phyloP scores from a whole-genome alignment of 805 yeast genomes.

The Blastobotrys terrestris region DNA sequence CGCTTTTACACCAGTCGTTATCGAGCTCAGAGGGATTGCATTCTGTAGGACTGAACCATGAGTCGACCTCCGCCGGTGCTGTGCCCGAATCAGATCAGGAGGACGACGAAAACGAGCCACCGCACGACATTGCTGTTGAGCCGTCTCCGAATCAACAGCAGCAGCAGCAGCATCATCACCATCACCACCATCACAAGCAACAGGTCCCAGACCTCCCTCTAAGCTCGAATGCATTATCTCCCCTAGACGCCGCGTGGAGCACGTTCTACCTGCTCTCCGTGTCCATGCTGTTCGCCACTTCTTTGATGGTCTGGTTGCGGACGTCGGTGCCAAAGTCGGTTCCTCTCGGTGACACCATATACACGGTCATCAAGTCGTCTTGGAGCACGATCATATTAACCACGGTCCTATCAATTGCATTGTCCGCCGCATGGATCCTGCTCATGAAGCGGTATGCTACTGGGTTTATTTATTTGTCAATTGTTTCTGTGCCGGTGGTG shows the following conservation, averaged over 20 bases:
- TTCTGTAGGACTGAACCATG: not conserved
- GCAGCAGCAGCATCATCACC: not conserved
- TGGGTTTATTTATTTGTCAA: slow-evolving; percentile 22
- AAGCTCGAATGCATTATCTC: slow-evolving; percentile 7
- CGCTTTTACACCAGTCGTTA: not conserved
- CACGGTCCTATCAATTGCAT: slow-evolving; percentile 21
- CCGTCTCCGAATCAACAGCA: not conserved
- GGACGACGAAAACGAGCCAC: slow-evolving; percentile 20
- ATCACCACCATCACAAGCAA: not conserved
- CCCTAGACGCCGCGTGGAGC: slow-evolving; percentile 24
- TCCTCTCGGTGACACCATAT: slow-evolving; percentile 27
- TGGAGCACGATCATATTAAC: slow-evolving; percentile 18
- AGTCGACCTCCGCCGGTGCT: not conserved
- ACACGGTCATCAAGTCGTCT: slow-evolving; percentile 23
- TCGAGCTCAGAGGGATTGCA: not conserved
- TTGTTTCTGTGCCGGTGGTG: slow-evolving; percentile 28
- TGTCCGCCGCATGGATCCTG: slow-evolving; percentile 27
- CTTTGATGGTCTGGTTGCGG: slow-evolving; percentile 25
- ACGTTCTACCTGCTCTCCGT: slow-evolving; percentile 21
- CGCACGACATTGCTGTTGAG: slow-evolving; percentile 27
- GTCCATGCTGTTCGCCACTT: slow-evolving; percentile 27
- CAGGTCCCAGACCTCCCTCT: slow-evolving; percentile 10
- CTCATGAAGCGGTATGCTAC: slow-evolving; percentile 23
- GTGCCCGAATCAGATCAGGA: not conserved
- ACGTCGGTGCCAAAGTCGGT: slow-evolving; percentile 21